Base-by-base conservation (phyloP, 495 filamentous ascomycete species). In the Pyronema domesticum region DNA sequence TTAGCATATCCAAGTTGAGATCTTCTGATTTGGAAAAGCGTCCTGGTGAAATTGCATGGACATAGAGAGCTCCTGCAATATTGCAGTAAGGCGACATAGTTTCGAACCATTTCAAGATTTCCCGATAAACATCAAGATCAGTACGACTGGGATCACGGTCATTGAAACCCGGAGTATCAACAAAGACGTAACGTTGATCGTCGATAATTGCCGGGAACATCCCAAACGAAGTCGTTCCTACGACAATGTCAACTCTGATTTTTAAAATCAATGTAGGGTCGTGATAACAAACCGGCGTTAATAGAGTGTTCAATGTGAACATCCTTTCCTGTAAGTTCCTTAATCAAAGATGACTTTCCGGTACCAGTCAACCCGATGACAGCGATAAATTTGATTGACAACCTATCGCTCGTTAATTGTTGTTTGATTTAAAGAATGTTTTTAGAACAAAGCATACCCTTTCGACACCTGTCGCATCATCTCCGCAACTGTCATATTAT, bases 161-260 rank as follows among this genome's bases (percentile, higher is more conserved):
- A 54, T 75, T 70, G 37, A 76, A 76, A 6, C 74, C 74, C 3
- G 74, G 74, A 0, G 74, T 76, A 51, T 76, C 74, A 49, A 76
- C 65, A 11, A 76, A 58, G 37, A 59, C 60, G 17, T 71, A 56
- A 1, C 35, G 44, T 7, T 60, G 63, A 9, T 56, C 63, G 19
- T 54, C 55, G n/a, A 67, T 54, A 0, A 43, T 47, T 34, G 53
- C 53, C 0, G 6, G 11, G 9, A 64, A 53, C 50, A 53, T 53
- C 37, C 9, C 37, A 18, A 53, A 53, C n/a, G 50, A 40, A 9
- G 34, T 53, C 10, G 50, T 53, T 23, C 50, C 50, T 53, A n/a
- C 30, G 1, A 17, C 2, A 51, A 3, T 11, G 39, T 30, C 23
- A 30, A 30, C 23, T 30, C 1, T 30, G 15, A 43, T 13, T 43